These are phyloP conservation scores for Rehmannia glutinosa DNA, from an alignment of 257 asterid species.

Conservation along the genomic window DNA sequence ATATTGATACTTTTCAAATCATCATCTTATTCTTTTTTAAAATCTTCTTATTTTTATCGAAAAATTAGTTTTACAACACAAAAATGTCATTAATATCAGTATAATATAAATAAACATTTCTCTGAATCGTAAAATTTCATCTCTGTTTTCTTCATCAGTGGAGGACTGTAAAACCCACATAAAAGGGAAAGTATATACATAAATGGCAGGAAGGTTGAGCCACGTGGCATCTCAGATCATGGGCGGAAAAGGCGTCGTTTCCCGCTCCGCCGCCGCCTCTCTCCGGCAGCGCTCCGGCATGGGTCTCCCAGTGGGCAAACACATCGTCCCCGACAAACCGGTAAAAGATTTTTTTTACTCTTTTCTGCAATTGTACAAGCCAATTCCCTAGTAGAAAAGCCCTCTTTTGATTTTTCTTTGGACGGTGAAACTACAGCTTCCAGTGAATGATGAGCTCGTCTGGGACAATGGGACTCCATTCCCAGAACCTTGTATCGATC, in stretches of 20 bases:
- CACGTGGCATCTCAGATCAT: conserved; percentile 52
- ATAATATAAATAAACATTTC: neutral
- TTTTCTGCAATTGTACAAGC: neutral
- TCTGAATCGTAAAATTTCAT: neutral
- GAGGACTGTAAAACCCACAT: neutral
- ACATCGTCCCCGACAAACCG: conserved; percentile 65
- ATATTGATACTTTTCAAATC: too few species aligned
- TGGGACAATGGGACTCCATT: conserved; percentile 71
- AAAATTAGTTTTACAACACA: too few species aligned
- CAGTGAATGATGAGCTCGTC: conserved; percentile 55
- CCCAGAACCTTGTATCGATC: conserved; percentile 76
- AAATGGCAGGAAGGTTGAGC: conserved; percentile 56
- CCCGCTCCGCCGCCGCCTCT: conserved; percentile 52
- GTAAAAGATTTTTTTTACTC: conserved; percentile 12
- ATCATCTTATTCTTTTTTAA: too few species aligned
- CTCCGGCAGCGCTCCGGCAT: conserved; percentile 64
- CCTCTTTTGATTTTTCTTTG: neutral
- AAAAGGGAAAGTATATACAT: neutral
- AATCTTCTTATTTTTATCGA: too few species aligned
- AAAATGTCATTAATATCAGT: too few species aligned
- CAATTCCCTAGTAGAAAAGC: neutral
- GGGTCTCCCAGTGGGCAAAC: conserved; percentile 76
- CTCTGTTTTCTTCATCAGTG: neutral
- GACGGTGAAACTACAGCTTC: conserved; percentile 31
- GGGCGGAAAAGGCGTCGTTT: conserved; percentile 59